Percentiles rank a stretch among this genome's conserved stretches.
Conservation (phyloP, 345 rosid species). For the Erucastrum elatum region DNA sequence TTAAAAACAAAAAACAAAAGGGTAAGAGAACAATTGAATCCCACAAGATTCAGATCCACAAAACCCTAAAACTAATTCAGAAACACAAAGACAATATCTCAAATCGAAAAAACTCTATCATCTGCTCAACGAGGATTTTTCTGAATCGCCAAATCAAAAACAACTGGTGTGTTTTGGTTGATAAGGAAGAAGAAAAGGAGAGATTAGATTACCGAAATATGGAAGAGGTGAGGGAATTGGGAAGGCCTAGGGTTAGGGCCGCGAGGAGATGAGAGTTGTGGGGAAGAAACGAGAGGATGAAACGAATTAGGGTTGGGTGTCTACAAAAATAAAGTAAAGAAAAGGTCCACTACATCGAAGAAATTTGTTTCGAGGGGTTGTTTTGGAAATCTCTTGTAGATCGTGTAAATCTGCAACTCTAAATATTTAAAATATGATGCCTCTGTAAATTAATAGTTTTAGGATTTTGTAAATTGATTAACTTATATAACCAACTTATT, state of each 20-base stretch:
- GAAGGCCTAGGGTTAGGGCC: background rate
- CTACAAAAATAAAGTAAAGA: background rate
- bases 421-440: background rate
- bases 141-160: background rate
- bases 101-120: background rate
- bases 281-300: slow-evolving; percentile 34
- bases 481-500: too few species aligned
- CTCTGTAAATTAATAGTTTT: background rate
- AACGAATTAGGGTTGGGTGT: slow-evolving; percentile 32
- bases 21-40: background rate
- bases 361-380: slow-evolving; percentile 16
- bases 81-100: background rate
- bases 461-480: background rate
- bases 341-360: slow-evolving; percentile 11
- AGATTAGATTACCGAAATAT: background rate
- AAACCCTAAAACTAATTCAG: background rate
- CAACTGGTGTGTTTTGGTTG: background rate
- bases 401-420: too few species aligned
- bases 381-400: background rate
- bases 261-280: slow-evolving; percentile 21
- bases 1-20: background rate
- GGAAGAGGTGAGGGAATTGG: background rate
- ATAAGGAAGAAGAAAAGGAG: background rate
- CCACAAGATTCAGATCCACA: background rate
- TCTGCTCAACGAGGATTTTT: background rate